Conservation (phyloP, 2,329 filamentous ascomycete species). For the Pseudogymnoascus sp. region DNA sequence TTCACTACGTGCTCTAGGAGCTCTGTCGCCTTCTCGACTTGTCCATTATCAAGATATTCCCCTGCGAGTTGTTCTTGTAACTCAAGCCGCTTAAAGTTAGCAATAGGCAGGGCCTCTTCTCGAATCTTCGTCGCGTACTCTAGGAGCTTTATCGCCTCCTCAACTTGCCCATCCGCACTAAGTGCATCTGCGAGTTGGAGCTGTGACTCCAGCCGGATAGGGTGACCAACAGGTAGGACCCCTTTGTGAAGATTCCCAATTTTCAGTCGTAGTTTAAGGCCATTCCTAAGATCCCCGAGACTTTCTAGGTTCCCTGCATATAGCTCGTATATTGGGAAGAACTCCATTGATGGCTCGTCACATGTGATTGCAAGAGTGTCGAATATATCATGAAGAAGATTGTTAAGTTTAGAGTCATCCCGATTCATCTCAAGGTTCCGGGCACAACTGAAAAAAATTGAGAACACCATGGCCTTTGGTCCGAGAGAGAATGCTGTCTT, state of each 20-base stretch:
- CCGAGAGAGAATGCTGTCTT: constrained; percentile 9
- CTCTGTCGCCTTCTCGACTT: not conserved
- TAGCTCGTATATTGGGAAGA: too few species aligned
- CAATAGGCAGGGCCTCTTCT: not conserved
- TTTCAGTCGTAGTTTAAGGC: too few species aligned
- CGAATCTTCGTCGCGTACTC: not conserved
- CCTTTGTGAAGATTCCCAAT: too few species aligned
- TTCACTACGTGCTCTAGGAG: not conserved
- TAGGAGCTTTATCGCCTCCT: not conserved
- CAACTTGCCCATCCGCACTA: not conserved
- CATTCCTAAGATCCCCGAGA: too few species aligned
- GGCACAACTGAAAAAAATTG: constrained; percentile 14
- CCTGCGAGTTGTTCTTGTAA: not conserved
- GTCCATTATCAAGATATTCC: not conserved
- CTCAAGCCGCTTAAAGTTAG: not conserved
- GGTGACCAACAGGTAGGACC: not conserved
- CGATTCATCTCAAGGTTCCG: constrained; percentile 12
- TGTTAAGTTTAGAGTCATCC: constrained; percentile 14
- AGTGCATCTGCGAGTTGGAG: constrained; percentile 11
- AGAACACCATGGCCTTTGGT: constrained; percentile 3
- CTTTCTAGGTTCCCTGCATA: too few species aligned
- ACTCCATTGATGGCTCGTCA: constrained; percentile 14
- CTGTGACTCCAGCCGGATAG: constrained; percentile 9
- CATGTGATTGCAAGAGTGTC: constrained; percentile 9
- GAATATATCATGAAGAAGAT: constrained; percentile 14